A percentile compares a stretch with the other conserved stretches of the same genome.
phyloP scores from a whole-genome alignment of 108 stramenopile species.

The Cyclotella atomus region DNA sequence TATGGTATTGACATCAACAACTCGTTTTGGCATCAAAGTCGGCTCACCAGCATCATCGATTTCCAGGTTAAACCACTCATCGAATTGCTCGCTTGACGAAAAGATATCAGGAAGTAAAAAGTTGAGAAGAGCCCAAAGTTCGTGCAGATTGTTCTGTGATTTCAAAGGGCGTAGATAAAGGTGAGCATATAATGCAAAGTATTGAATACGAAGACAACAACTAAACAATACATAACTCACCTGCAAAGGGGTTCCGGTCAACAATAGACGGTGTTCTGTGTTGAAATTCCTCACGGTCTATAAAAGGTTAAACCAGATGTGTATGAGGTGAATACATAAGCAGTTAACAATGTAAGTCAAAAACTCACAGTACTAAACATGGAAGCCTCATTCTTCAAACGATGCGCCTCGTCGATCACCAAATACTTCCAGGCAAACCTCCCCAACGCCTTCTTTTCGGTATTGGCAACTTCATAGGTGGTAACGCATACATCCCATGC shows the following conservation, averaged over 20 bases:
- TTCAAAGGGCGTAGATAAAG: too few relatives aligned
- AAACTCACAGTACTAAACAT: slow-evolving; percentile 62
- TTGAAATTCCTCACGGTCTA: slow-evolving; percentile 89
- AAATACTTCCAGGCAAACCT: slow-evolving; percentile 96
- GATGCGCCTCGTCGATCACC: slow-evolving; percentile 99
- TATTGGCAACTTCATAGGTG: slow-evolving; percentile 96
- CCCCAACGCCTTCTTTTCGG: slow-evolving; percentile 78
- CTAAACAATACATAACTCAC: slow-evolving; percentile 89
- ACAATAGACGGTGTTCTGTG: slow-evolving; percentile 91
- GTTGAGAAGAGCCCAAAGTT: slow-evolving; percentile 96
- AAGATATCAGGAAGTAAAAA: slow-evolving; percentile 92
- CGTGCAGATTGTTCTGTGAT: too few relatives aligned
- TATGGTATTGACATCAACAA: neutral
- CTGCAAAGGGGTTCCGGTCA: slow-evolving; percentile 99
- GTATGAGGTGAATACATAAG: slow-evolving; percentile 70
- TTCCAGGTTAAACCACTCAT: slow-evolving; percentile 94
- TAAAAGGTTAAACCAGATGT: slow-evolving; percentile 5
- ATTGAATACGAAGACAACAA: too few relatives aligned
- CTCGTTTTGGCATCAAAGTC: neutral
- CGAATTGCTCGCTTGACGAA: slow-evolving; percentile 90
- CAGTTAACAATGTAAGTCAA: neutral
- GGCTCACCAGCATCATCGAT: slow-evolving; percentile 74
- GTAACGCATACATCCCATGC: slow-evolving; percentile 96
- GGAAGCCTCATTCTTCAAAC: slow-evolving; percentile 95
- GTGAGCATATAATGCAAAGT: too few relatives aligned